Evolutionary conservation across 2,329 filamentous ascomycete species (phyloP), one percentile per base, ranked within the genome.

Genomic region (Drechslera avenae): DNA sequence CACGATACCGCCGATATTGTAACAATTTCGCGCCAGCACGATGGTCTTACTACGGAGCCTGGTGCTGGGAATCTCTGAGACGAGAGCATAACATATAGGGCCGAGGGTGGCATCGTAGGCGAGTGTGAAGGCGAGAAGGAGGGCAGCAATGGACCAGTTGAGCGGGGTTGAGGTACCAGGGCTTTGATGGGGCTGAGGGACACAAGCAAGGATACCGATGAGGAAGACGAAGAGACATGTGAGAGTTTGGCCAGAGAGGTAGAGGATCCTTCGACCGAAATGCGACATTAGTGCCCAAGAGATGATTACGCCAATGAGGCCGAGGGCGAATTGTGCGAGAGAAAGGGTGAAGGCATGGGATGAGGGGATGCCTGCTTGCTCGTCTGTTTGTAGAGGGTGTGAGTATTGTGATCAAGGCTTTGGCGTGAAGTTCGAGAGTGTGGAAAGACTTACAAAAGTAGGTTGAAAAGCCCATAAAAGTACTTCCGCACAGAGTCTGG

Each of bases 31-130:
- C 1, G 88, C 89, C 2, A 95, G 81, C 0, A 92, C 90, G 23
- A 95, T 87, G 0, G 91, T 95, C 78, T 96, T 96, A 75, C 92
- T 90, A 66, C 91, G 88, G 19, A 96, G 79, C 2, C 91, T 83
- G 4, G 89, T 84, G 0, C 90, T 90, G 0, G 90, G 90, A 16
- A 96, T 75, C 70, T 96, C 91, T 0, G 88, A 83, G 4, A 95
- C 90, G 7, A 96, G 82, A 0, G 90, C 92, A 75, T 81, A 7
- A 73, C 64, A 2, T 80, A 78, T 83, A 0, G 63, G 60, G 1
- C 63, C 63, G 3, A 65, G 35, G 0, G 57, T 39, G 35, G 50
- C 54, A 5, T 57, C 51, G 35, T 60, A 60, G 1, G 51, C 41
- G 0, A 56, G 49, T 0, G 54, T 57, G 44, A 61, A 57, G 1